Conservation (phyloP, 2,329 filamentous ascomycete species). For the Pseudogymnoascus sp. region DNA sequence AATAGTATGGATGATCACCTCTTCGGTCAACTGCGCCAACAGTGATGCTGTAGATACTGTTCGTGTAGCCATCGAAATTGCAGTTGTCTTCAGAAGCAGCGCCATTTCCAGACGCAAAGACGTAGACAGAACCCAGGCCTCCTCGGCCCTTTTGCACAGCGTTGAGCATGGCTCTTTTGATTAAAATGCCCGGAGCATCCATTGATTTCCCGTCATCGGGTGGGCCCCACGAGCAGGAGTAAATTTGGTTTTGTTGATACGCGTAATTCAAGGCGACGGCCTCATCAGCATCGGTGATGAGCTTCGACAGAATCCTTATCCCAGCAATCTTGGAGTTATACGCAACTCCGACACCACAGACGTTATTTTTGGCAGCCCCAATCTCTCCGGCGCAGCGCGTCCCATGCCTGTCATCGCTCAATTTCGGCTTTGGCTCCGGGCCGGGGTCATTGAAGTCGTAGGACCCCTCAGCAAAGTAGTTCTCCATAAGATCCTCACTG, state of each 20-base stretch:
- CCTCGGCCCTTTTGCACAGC: slow-evolving; percentile 80
- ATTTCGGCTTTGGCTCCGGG: slow-evolving; percentile 68
- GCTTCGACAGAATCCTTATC: slow-evolving; percentile 82
- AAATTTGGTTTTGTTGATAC: slow-evolving; percentile 87
- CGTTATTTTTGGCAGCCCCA: slow-evolving; percentile 80
- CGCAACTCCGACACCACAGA: slow-evolving; percentile 91
- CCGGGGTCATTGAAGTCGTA: slow-evolving; percentile 91
- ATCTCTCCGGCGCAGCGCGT: slow-evolving; percentile 94
- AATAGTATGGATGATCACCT: slow-evolving; percentile 89
- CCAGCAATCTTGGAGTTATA: slow-evolving; percentile 87
- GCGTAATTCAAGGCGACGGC: slow-evolving; percentile 88
- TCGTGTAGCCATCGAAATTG: slow-evolving; percentile 99
- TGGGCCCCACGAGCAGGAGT: slow-evolving; percentile 97
- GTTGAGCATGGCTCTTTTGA: slow-evolving; percentile 83
- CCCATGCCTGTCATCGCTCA: slow-evolving; percentile 81
- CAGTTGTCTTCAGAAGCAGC: slow-evolving; percentile 85
- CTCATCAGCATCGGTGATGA: slow-evolving; percentile 88
- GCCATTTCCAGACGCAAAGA: slow-evolving; percentile 95
- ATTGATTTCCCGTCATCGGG: slow-evolving; percentile 89
- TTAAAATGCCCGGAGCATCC: slow-evolving; percentile 85
- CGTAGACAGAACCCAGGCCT: slow-evolving; percentile 82
- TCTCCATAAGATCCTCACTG: slow-evolving; percentile 82
- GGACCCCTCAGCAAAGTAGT: slow-evolving; percentile 88
- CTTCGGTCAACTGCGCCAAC: slow-evolving; percentile 86
- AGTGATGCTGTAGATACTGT: slow-evolving; percentile 98